phyloP scores from a whole-genome alignment of 805 yeast genomes.

The Metschnikowia anglica region DNA sequence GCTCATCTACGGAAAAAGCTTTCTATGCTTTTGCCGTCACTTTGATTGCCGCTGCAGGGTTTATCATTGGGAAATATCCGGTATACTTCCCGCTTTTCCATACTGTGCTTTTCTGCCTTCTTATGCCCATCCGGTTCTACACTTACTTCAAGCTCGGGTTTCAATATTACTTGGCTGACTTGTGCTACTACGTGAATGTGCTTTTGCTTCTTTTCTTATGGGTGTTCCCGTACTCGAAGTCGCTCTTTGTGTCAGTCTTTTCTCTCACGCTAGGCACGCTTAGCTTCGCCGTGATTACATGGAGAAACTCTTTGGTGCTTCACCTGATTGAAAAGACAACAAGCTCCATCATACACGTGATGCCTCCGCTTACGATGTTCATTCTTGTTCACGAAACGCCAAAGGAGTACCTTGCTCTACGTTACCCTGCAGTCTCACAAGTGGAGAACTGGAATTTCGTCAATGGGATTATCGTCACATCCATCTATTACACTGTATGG shows the following conservation, averaged over 20 bases:
- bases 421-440: conserved; percentile 81
- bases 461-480: conserved; percentile 73
- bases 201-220: conserved; percentile 72
- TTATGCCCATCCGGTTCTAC: conserved; percentile 84
- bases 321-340: conserved; percentile 93
- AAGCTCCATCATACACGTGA: conserved; percentile 82
- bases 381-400: conserved; percentile 80
- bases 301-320: conserved; percentile 91
- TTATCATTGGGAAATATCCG: conserved; percentile 75
- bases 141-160: conserved; percentile 75
- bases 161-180: conserved; percentile 87
- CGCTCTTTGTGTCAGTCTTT: conserved; percentile 78
- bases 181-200: conserved; percentile 86
- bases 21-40: conserved; percentile 76
- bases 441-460: conserved; percentile 66
- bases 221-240: conserved; percentile 73
- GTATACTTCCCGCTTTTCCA: conserved; percentile 74
- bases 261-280: conserved; percentile 86
- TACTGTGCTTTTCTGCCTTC: conserved; percentile 53
- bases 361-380: conserved; percentile 87
- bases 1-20: conserved; percentile 59
- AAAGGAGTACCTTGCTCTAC: conserved; percentile 45
- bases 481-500: conserved; percentile 83
- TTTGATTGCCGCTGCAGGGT: conserved; percentile 68
- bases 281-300: conserved; percentile 90